These are phyloP conservation scores for Ustilago sp. DNA, from an alignment of 1,284 basidiomycete species.

Conservation along the genomic window DNA sequence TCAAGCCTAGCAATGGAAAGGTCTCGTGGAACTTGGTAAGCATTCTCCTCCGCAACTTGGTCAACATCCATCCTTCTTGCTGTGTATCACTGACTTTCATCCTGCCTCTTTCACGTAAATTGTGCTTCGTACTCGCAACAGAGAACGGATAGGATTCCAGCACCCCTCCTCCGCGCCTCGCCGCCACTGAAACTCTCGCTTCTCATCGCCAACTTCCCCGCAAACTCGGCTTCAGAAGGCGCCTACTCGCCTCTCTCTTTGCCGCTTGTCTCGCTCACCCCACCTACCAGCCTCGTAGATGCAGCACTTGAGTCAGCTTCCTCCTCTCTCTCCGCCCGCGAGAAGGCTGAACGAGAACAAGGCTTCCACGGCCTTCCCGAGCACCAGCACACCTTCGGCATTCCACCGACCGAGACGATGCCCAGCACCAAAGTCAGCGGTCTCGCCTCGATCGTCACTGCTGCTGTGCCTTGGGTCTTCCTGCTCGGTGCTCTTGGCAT, in stretches of 20 bases:
- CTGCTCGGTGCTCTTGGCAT: constrained; percentile 34
- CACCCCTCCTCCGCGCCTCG: constrained; percentile 20
- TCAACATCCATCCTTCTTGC: too few species aligned
- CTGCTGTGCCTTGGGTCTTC: constrained; percentile 52
- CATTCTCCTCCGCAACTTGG: too few species aligned
- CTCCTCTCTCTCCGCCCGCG: constrained; percentile 17
- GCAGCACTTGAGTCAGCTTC: constrained; percentile 18
- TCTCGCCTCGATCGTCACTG: constrained; percentile 47
- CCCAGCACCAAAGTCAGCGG: constrained; percentile 51
- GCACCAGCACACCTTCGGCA: constrained; percentile 57
- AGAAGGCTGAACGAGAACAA: constrained; percentile 47
- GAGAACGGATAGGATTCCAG: constrained; percentile 47
- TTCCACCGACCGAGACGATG: constrained; percentile 59
- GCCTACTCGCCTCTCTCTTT: constrained; percentile 36
- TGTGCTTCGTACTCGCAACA: constrained; percentile 4
- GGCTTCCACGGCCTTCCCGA: constrained; percentile 46
- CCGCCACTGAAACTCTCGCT: constrained; percentile 43
- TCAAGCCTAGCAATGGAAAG: constrained; percentile 53
- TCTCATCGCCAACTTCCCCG: constrained; percentile 49
- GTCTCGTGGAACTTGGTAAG: constrained; percentile 55
- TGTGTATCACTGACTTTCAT: not conserved
- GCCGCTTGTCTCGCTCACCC: constrained; percentile 32
- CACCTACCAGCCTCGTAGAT: constrained; percentile 23
- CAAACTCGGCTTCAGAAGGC: constrained; percentile 32
- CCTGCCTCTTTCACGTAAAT: not conserved